Conservation (phyloP, 2,329 filamentous ascomycete species). For the Xylariaceae sp. region DNA sequence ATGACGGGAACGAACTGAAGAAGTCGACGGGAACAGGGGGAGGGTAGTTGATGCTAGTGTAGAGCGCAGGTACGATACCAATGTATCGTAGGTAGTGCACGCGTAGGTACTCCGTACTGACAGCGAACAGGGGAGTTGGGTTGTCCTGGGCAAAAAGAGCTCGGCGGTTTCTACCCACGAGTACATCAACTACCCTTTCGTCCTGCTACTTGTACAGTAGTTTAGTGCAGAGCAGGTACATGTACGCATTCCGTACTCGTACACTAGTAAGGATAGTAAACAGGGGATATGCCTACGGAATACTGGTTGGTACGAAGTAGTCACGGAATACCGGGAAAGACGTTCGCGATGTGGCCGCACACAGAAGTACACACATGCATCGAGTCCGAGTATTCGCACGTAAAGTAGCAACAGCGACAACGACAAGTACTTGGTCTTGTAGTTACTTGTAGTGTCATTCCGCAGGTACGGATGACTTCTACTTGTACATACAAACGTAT, state of each 20-base stretch:
- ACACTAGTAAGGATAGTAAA: constrained; percentile 1
- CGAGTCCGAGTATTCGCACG: neutral
- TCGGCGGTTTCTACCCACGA: neutral
- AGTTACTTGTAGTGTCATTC: neutral
- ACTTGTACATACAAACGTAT: neutral
- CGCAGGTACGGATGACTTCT: neutral
- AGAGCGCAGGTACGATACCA: neutral
- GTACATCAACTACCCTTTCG: neutral
- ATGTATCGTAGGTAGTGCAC: too few relatives aligned
- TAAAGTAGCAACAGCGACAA: too few relatives aligned
- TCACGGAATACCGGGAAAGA: neutral
- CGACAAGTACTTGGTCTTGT: too few relatives aligned
- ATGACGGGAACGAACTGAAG: constrained; percentile 21
- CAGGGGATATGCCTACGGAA: constrained; percentile 4
- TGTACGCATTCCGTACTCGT: too few relatives aligned
- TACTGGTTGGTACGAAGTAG: neutral
- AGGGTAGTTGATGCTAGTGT: neutral
- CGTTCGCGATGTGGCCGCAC: too few relatives aligned
- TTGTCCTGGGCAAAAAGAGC: constrained; percentile 13
- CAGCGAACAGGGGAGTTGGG: constrained; percentile 6
- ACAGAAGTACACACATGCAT: neutral
- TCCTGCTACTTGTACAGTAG: neutral
- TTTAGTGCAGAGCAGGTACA: too few relatives aligned
- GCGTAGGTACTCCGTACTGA: neutral
- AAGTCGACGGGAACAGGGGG: constrained; percentile 13